These are phyloP conservation scores for Aspergillus saccharolyticus DNA, from an alignment of 495 filamentous ascomycete species.

Conservation along the genomic window DNA sequence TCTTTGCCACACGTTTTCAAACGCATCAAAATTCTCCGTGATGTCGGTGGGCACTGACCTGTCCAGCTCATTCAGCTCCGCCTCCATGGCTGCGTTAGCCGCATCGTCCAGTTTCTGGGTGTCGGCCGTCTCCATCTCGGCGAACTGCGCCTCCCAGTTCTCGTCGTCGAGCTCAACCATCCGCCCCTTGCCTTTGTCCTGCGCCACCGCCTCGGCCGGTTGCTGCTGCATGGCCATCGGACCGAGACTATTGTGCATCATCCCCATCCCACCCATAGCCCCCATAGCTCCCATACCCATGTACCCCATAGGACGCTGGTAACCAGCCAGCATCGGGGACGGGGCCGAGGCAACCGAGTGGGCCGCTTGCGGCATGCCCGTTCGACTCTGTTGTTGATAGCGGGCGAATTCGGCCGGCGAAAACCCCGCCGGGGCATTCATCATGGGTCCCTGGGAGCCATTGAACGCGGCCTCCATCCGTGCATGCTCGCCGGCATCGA, in stretches of 20 bases:
- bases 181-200: conserved; percentile 81
- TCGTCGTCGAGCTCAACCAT: conserved; percentile 90
- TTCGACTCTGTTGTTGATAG: conserved; percentile 67
- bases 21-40: conserved; percentile 65
- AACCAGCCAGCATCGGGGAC: conserved; percentile 48
- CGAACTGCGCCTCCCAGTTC: conserved; percentile 95
- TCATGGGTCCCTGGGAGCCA: conserved; percentile 42
- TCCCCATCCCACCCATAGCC: conserved; percentile 45
- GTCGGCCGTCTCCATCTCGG: conserved; percentile 73
- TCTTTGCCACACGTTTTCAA: conserved; percentile 84
- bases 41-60: conserved; percentile 57
- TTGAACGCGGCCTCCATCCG: conserved; percentile 79
- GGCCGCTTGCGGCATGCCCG: conserved; percentile 50
- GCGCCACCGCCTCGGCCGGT: conserved; percentile 40
- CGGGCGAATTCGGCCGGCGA: conserved; percentile 78
- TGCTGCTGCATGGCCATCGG: conserved; percentile 44
- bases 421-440: conserved; percentile 56
- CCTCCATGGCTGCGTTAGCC: conserved; percentile 75
- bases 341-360: conserved; percentile 46
- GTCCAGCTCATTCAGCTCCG: conserved; percentile 85
- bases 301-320: conserved; percentile 52
- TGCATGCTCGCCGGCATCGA: conserved; percentile 60
- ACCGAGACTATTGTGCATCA: conserved; percentile 34
- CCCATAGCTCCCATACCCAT: conserved; percentile 28
- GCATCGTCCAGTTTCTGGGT: conserved; percentile 59